Percentiles rank a stretch among this genome's conserved stretches.
These are phyloP conservation scores for Leccinum disarticulatum DNA, from an alignment of 768 basidiomycete species.

Conservation along the genomic window DNA sequence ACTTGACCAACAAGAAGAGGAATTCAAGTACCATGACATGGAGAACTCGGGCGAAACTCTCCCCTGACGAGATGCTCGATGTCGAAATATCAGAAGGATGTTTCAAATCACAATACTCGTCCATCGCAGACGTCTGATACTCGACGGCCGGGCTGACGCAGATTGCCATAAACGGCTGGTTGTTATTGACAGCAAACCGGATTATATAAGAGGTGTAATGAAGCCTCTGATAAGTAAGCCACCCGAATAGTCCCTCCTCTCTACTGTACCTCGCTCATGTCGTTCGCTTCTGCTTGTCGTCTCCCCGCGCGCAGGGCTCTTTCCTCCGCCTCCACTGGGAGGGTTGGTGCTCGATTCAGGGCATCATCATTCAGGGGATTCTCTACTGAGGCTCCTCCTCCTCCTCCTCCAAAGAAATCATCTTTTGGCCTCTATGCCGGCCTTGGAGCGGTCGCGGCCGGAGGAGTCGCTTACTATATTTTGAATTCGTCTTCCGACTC, in stretches of 20 bases:
- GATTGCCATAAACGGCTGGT: not conserved
- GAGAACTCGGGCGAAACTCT: not conserved
- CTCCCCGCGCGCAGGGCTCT: conserved; percentile 48
- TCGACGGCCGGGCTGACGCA: not conserved
- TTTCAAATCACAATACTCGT: conserved; percentile 5
- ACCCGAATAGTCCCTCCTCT: conserved; percentile 5
- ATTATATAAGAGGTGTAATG: conserved; percentile 18
- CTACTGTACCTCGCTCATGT: conserved; percentile 42
- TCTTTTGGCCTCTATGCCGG: conserved; percentile 59
- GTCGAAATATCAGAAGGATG: not conserved
- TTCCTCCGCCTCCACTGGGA: conserved; percentile 27
- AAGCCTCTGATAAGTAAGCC: conserved; percentile 10
- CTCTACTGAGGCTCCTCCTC: conserved; percentile 49
- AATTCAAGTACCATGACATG: not conserved
- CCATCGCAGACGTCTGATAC: conserved; percentile 7
- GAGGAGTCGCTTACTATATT: conserved; percentile 64
- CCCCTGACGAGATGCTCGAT: no score
- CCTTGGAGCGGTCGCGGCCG: conserved; percentile 58
- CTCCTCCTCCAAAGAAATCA: conserved; percentile 42
- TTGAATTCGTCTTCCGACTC: conserved; percentile 47
- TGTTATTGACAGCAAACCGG: not conserved
- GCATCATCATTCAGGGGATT: conserved; percentile 52
- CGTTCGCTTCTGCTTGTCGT: conserved; percentile 50
- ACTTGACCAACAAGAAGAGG: not conserved
- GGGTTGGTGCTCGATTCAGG: conserved; percentile 36